These are phyloP conservation scores for Penicillium sumatraense DNA, from an alignment of 2,329 filamentous ascomycete species.

Conservation along the genomic window DNA sequence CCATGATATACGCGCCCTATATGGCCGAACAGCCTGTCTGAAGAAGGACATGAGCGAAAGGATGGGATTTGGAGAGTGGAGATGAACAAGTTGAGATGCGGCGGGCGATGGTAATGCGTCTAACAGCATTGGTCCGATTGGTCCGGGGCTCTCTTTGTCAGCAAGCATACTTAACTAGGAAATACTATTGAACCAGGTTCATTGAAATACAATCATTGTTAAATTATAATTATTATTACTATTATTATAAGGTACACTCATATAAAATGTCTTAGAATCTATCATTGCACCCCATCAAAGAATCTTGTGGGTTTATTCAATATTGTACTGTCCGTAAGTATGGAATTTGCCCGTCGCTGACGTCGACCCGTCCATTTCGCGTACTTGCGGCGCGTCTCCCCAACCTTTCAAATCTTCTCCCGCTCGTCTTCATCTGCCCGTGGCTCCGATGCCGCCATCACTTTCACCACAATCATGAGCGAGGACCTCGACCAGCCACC, in stretches of 20 bases:
- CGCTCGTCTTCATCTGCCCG: conserved; percentile 3
- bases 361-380: conserved; percentile 36
- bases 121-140: conserved; percentile 22
- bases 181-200: too few species aligned
- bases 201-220: too few species aligned
- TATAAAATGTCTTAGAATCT: too few species aligned
- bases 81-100: conserved; percentile 12
- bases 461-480: conserved; percentile 22
- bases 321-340: too few species aligned
- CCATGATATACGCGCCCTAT: conserved; percentile 21
- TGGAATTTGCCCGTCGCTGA: too few species aligned
- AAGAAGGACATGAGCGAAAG: conserved; percentile 27
- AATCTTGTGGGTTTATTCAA: too few species aligned
- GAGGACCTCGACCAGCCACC: conserved; percentile 57
- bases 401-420: too few species aligned
- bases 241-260: too few species aligned
- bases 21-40: conserved; percentile 25
- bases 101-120: conserved; percentile 20
- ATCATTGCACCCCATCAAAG: too few species aligned
- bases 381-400: conserved; percentile 41
- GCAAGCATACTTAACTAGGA: too few species aligned
- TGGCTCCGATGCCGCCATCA: conserved; percentile 2
- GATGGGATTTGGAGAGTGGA: conserved; percentile 2
- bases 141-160: conserved; percentile 19
- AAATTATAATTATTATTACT: too few species aligned